Evolutionary conservation across 768 basidiomycete genomes (phyloP).

Genomic region (Auriscalpium orientale): DNA sequence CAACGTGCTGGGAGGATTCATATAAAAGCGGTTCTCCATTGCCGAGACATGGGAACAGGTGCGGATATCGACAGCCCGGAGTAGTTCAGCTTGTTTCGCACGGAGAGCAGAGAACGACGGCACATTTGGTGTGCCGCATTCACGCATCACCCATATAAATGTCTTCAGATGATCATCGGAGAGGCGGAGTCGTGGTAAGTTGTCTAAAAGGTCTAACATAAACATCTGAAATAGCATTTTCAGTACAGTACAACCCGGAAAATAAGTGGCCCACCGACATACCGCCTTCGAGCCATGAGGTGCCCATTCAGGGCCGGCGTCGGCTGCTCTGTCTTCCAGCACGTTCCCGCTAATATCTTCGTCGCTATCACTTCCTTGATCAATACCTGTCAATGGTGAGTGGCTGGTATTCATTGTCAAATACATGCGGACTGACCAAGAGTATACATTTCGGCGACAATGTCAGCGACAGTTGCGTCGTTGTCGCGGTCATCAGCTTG

Average conservation of each 20-base stretch:
- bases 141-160: slow-evolving; percentile 27
- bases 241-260: neutral
- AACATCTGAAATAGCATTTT: slow-evolving; percentile 19
- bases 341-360: no score
- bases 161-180: slow-evolving; percentile 26
- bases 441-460: no score
- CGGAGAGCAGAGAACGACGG: slow-evolving; percentile 23
- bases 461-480: no score
- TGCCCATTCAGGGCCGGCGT: neutral
- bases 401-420: no score
- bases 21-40: slow-evolving; percentile 24
- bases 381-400: no score
- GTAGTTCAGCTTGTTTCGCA: slow-evolving; percentile 18
- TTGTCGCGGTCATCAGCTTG: no score
- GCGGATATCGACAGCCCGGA: slow-evolving; percentile 3
- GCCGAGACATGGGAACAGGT: slow-evolving; percentile 17
- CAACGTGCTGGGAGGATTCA: slow-evolving; percentile 12
- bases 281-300: slow-evolving; percentile 11
- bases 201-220: slow-evolving; percentile 26
- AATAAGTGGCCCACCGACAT: neutral
- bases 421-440: no score
- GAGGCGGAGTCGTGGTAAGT: slow-evolving; percentile 24
- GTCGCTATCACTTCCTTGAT: no score
- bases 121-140: slow-evolving; percentile 24
- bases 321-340: no score